Evolutionary conservation across 345 rosid species (phyloP).

Genomic region (Eucalyptus microcorys): DNA sequence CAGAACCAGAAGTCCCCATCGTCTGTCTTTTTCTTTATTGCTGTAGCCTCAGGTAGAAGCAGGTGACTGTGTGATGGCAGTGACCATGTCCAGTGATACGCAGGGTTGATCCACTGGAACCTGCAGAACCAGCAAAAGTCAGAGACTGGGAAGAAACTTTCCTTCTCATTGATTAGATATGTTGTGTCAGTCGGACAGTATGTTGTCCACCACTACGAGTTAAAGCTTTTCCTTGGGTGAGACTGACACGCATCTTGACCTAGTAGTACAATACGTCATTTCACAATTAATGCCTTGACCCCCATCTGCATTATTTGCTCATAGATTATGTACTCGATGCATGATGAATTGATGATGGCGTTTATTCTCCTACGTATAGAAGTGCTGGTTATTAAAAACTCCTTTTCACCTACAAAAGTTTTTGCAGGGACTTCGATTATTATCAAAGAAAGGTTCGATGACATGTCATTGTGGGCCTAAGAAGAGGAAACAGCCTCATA

Average conservation of each 20-base stretch:
- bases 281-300: neutral
- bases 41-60: neutral
- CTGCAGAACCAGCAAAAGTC: constrained; percentile 14
- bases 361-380: neutral
- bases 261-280: neutral
- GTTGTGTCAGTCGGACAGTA: neutral
- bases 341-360: neutral
- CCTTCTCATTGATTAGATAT: neutral
- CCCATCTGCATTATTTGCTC: neutral
- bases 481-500: neutral
- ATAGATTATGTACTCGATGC: neutral
- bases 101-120: constrained; percentile 94
- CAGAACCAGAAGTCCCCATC: neutral
- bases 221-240: neutral
- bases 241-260: neutral
- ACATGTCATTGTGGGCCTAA: neutral
- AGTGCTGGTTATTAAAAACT: neutral
- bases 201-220: neutral
- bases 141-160: neutral
- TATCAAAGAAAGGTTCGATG: neutral
- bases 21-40: neutral
- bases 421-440: neutral
- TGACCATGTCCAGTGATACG: constrained; percentile 68
- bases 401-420: neutral
- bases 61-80: constrained; percentile 57